Conservation (phyloP, 345 rosid genomes). For the Eucalyptus marginata region DNA sequence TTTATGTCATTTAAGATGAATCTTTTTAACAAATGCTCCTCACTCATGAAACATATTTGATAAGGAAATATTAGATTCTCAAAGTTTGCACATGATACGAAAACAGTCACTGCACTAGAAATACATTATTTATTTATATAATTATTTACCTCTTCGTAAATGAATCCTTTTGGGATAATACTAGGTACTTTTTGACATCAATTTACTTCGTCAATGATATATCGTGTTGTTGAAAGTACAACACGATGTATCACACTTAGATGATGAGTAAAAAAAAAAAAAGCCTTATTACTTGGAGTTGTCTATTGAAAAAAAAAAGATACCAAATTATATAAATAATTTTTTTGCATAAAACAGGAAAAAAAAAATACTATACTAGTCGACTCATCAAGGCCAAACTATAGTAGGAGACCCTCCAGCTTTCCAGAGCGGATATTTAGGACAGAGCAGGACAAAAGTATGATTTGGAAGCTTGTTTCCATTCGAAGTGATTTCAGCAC, state of each 20-base stretch:
- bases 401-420: background rate
- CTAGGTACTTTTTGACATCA: background rate
- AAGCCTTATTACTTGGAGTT: background rate
- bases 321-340: background rate
- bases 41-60: background rate
- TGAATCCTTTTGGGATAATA: background rate
- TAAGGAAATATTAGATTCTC: background rate
- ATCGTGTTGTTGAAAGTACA: background rate
- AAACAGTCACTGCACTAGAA: background rate
- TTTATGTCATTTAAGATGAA: background rate
- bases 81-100: background rate
- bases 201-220: no score
- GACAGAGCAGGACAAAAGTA: background rate
- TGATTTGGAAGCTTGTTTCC: background rate
- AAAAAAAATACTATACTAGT: background rate
- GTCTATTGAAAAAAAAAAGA: background rate
- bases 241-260: background rate
- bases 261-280: background rate
- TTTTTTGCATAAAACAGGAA: background rate
- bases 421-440: background rate
- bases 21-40: background rate
- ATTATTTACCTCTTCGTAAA: background rate
- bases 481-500: background rate
- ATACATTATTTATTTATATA: background rate
- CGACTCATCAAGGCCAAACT: background rate